phyloP scores from a whole-genome alignment of 2,329 filamentous ascomycete genomes.

The Phialemoniopsis sp. region DNA sequence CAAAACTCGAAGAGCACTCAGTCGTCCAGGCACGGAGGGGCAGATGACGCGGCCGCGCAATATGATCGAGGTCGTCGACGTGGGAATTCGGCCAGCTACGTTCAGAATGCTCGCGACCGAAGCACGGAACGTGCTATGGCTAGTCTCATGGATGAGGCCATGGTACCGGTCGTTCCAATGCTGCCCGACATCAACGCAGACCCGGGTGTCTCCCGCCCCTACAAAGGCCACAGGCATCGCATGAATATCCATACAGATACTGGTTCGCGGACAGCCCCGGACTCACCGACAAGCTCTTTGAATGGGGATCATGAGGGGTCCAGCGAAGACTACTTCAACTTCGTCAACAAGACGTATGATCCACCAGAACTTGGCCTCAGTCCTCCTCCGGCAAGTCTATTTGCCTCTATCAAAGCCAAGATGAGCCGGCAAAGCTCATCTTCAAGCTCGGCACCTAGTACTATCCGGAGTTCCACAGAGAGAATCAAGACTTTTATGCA shows the following conservation, averaged over 20 bases:
- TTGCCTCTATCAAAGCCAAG: constrained; percentile 10
- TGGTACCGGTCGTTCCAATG: no score
- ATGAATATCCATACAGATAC: no score
- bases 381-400: constrained; percentile 3
- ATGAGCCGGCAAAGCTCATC: constrained; percentile 9
- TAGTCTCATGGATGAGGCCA: constrained; percentile 16
- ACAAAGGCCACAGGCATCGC: no score
- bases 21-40: constrained; percentile 8
- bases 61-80: constrained; percentile 10
- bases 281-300: no score
- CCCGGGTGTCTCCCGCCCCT: no score
- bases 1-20: constrained; percentile 7
- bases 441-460: constrained; percentile 2
- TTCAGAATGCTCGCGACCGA: constrained; percentile 16
- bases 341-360: constrained; percentile 2
- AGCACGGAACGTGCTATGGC: constrained; percentile 19
- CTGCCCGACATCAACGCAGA: no score
- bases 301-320: no score
- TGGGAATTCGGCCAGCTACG: constrained; percentile 12
- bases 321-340: constrained; percentile 4
- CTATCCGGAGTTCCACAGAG: constrained; percentile 8
- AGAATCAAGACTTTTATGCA: constrained; percentile 8
- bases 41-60: background rate
- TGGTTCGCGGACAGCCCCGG: no score
- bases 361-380: constrained; percentile 1